A percentile compares a stretch with the other conserved stretches of the same genome.
Conservation (phyloP, 2,329 filamentous ascomycete genomes). For the Teratosphaeria zuluensis region DNA sequence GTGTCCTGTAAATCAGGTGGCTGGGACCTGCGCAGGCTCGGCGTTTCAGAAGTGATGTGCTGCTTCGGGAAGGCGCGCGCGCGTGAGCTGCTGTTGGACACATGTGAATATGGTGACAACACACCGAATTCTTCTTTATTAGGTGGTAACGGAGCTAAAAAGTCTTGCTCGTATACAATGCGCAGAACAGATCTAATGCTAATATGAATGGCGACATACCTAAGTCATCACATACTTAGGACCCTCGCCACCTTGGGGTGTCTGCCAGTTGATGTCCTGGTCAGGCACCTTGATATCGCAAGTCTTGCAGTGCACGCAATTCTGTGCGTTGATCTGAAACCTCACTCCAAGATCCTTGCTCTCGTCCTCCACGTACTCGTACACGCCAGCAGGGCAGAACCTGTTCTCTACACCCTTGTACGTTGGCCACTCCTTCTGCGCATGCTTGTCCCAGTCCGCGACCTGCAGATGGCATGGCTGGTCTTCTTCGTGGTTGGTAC, state of each 20-base stretch:
- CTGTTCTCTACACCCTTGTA: conserved; percentile 92
- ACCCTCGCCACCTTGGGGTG: conserved; percentile 75
- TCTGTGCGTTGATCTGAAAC: conserved; percentile 96
- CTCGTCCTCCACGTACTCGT: conserved; percentile 93
- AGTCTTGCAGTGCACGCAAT: conserved; percentile 99
- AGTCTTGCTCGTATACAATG: background rate
- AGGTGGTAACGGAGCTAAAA: background rate
- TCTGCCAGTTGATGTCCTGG: conserved; percentile 92
- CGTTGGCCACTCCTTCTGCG: conserved; percentile 68
- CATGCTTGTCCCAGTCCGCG: conserved; percentile 87
- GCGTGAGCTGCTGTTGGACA: background rate
- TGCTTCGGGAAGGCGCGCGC: background rate
- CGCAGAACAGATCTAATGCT: background rate
- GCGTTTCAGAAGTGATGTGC: background rate
- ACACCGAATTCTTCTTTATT: background rate
- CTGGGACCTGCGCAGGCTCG: background rate
- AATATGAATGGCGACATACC: background rate
- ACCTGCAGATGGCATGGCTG: conserved; percentile 95
- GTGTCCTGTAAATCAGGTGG: background rate
- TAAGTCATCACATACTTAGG: conserved; percentile 55
- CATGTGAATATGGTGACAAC: background rate
- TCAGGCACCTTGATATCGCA: conserved; percentile 97
- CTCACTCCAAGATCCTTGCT: conserved; percentile 78
- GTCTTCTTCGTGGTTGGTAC: conserved; percentile 97
- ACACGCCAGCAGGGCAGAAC: conserved; percentile 95